Evolutionary conservation across 2,329 filamentous ascomycete genomes (phyloP).

Genomic region (Xylariomycetidae sp.): DNA sequence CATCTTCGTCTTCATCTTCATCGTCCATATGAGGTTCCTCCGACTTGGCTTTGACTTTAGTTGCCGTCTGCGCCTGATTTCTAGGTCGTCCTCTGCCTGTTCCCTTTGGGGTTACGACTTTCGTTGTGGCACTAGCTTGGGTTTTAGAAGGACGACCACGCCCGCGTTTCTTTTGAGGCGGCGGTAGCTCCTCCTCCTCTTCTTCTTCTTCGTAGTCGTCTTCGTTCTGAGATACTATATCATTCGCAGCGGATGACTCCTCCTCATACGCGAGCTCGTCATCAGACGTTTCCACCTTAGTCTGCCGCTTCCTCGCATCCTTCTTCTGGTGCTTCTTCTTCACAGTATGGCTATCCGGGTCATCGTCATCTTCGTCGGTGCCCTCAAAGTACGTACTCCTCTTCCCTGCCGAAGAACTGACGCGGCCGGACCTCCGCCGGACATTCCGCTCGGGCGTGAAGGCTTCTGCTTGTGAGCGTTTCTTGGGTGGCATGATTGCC

Average conservation of each 20-base stretch:
- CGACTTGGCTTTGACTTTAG: constrained; percentile 22
- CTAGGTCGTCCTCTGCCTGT: constrained; percentile 24
- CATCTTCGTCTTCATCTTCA: constrained; percentile 15
- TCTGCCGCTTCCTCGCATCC: constrained; percentile 10
- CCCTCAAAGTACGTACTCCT: constrained; percentile 51
- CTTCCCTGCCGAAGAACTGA: constrained; percentile 31
- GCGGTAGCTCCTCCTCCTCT: constrained; percentile 12
- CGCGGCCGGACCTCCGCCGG: constrained; percentile 38
- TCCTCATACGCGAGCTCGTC: constrained; percentile 12
- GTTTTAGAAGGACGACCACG: constrained; percentile 15
- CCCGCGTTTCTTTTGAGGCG: constrained; percentile 12
- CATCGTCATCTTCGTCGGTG: constrained; percentile 17
- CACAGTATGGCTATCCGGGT: constrained; percentile 10
- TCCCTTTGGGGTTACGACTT: too few relatives aligned
- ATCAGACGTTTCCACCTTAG: constrained; percentile 10
- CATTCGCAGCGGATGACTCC: constrained; percentile 11
- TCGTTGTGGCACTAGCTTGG: too few relatives aligned
- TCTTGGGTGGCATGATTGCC: too few relatives aligned
- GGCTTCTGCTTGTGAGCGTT: too few relatives aligned
- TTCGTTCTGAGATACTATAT: constrained; percentile 14
- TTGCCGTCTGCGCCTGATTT: too few relatives aligned
- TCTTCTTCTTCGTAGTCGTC: constrained; percentile 30
- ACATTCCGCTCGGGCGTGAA: neutral
- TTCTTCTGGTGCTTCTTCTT: neutral
- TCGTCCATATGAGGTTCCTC: constrained; percentile 20